These are phyloP conservation scores for Colletotrichum theobromicola DNA, from an alignment of 2,329 filamentous ascomycete species.

Conservation along the genomic window DNA sequence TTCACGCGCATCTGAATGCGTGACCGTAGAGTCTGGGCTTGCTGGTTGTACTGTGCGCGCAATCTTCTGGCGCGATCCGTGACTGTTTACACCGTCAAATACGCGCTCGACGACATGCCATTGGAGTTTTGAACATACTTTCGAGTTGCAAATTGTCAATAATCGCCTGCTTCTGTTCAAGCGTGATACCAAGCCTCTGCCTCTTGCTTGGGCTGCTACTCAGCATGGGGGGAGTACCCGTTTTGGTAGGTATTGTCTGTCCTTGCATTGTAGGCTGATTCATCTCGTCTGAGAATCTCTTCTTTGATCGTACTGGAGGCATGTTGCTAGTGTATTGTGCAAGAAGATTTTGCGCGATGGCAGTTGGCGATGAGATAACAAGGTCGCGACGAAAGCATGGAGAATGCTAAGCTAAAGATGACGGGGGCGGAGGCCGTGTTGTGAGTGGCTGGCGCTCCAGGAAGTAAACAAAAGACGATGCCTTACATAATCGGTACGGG, in stretches of 20 bases:
- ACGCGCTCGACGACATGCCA: neutral
- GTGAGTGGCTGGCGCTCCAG: constrained; percentile 24
- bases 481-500: constrained; percentile 16
- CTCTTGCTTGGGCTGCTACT: constrained; percentile 68
- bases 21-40: constrained; percentile 83
- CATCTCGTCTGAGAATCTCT: constrained; percentile 29
- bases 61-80: constrained; percentile 87
- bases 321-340: constrained; percentile 45
- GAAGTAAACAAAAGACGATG: constrained; percentile 28
- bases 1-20: constrained; percentile 94
- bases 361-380: neutral
- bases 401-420: neutral
- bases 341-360: neutral
- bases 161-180: constrained; percentile 81
- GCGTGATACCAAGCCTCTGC: constrained; percentile 64
- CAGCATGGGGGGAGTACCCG: constrained; percentile 41
- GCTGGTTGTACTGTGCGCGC: constrained; percentile 85
- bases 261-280: constrained; percentile 25
- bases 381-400: constrained; percentile 8
- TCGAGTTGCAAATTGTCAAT: constrained; percentile 91
- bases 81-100: constrained; percentile 56
- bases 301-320: constrained; percentile 50
- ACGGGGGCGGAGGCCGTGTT: neutral
- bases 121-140: constrained; percentile 58
- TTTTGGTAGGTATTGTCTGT: constrained; percentile 34